Evolutionary conservation across 1,284 basidiomycete genomes (phyloP).

Genomic region (Grifola frondosa): DNA sequence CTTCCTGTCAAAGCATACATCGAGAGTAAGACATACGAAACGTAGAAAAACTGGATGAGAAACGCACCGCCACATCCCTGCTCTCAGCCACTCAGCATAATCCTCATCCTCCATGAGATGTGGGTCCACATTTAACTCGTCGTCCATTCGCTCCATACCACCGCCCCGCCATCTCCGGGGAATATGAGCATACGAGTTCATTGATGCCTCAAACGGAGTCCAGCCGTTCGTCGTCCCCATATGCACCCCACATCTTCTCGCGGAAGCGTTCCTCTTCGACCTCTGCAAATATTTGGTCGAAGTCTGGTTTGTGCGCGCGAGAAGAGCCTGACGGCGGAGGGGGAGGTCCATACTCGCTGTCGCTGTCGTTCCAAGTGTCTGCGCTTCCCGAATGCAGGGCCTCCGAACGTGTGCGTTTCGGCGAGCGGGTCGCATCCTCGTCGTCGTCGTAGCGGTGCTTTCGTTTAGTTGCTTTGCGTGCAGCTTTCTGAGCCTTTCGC

Average conservation of each 20-base stretch:
- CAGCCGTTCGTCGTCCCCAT: conserved; percentile 67
- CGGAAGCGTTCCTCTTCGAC: conserved; percentile 63
- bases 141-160: conserved; percentile 36
- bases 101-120: conserved; percentile 77
- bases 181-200: conserved; percentile 68
- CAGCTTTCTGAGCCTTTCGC: conserved; percentile 47
- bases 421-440: conserved; percentile 2
- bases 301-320: conserved; percentile 40
- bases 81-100: conserved; percentile 77
- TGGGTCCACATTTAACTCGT: conserved; percentile 59
- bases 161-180: conserved; percentile 55
- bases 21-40: neutral
- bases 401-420: conserved; percentile 14
- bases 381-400: conserved; percentile 13
- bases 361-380: conserved; percentile 19
- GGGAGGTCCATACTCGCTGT: conserved; percentile 27
- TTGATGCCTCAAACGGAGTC: conserved; percentile 58
- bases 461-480: conserved; percentile 41
- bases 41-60: neutral
- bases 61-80: conserved; percentile 78
- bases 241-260: conserved; percentile 67
- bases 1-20: conserved; percentile 42
- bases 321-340: conserved; percentile 21
- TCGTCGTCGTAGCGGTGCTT: conserved; percentile 9
- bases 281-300: conserved; percentile 50